Evolutionary conservation across 768 basidiomycete species (phyloP).

Genomic region (Mrakia blollopis): DNA sequence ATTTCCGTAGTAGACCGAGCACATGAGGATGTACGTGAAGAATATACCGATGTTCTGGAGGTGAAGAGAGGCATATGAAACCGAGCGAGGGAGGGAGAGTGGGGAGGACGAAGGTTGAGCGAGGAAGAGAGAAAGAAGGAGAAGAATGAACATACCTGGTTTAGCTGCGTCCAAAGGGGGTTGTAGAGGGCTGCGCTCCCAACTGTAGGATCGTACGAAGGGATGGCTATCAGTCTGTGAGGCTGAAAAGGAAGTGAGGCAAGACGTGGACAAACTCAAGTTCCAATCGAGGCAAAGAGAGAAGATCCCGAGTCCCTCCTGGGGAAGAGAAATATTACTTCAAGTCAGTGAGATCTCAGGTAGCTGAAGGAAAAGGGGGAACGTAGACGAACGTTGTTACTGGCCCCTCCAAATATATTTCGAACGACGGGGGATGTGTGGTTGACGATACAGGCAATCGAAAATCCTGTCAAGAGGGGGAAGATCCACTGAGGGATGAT

Average conservation of each 20-base stretch:
- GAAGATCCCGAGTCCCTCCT: constrained; percentile 40
- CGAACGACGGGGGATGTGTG: constrained; percentile 41
- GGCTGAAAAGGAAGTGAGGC: too few relatives aligned
- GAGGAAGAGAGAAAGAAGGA: not conserved
- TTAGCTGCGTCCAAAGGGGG: constrained; percentile 41
- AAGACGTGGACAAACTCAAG: constrained; percentile 31
- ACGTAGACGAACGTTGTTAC: constrained; percentile 47
- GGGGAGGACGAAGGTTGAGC: not conserved
- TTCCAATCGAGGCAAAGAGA: constrained; percentile 34
- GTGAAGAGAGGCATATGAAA: too few relatives aligned
- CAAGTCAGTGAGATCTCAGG: too few relatives aligned
- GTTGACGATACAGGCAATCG: constrained; percentile 45
- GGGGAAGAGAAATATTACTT: too few relatives aligned
- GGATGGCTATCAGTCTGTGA: too few relatives aligned
- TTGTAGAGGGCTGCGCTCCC: constrained; percentile 39
- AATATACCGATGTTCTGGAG: constrained; percentile 35
- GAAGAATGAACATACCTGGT: constrained; percentile 12
- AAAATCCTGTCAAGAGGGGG: constrained; percentile 36
- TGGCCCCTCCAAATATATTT: constrained; percentile 47
- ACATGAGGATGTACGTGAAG: constrained; percentile 37
- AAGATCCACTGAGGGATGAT: too few relatives aligned
- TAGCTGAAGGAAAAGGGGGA: too few relatives aligned
- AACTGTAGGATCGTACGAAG: not conserved
- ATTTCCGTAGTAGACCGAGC: constrained; percentile 37
- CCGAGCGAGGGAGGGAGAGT: not conserved